Evolutionary conservation across 2,329 filamentous ascomycete genomes (phyloP).

Genomic region (Cercospora berteroae): DNA sequence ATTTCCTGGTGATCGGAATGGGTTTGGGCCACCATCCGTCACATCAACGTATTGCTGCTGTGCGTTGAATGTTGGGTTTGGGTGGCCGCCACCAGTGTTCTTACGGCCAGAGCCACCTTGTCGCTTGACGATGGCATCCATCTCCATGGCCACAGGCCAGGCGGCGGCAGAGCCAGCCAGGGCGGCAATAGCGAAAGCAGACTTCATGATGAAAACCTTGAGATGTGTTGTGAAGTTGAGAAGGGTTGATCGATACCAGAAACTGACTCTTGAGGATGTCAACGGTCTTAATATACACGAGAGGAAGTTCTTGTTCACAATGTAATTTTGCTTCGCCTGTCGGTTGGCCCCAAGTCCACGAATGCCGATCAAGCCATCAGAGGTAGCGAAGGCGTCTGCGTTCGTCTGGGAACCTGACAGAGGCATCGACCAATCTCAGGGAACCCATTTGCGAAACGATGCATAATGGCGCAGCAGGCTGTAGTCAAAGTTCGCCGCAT

Average conservation of each 20-base stretch:
- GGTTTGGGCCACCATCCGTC: conserved; percentile 27
- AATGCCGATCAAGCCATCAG: neutral
- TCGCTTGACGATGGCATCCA: conserved; percentile 17
- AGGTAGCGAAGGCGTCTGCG: neutral
- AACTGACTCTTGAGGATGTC: neutral
- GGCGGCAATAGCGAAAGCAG: conserved; percentile 11
- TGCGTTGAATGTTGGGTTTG: conserved; percentile 23
- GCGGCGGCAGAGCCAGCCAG: conserved; percentile 16
- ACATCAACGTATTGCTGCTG: conserved; percentile 26
- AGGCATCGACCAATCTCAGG: neutral
- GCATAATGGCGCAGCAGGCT: conserved; percentile 4
- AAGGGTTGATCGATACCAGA: neutral
- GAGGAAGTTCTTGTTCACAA: neutral
- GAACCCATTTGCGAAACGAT: neutral
- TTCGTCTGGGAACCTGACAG: neutral
- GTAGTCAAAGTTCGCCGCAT: neutral
- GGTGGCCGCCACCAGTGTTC: conserved; percentile 22
- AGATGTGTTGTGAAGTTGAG: neutral
- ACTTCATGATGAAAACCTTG: conserved; percentile 5
- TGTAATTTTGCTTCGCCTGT: neutral
- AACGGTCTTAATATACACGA: neutral
- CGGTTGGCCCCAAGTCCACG: neutral
- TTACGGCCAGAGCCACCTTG: conserved; percentile 2
- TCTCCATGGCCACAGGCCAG: conserved; percentile 21
- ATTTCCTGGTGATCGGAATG: conserved; percentile 29